Percentiles rank a stretch among this genome's conserved stretches.
Evolutionary conservation across 257 asterid species (phyloP).

Genomic region (Nicotiana otophora): DNA sequence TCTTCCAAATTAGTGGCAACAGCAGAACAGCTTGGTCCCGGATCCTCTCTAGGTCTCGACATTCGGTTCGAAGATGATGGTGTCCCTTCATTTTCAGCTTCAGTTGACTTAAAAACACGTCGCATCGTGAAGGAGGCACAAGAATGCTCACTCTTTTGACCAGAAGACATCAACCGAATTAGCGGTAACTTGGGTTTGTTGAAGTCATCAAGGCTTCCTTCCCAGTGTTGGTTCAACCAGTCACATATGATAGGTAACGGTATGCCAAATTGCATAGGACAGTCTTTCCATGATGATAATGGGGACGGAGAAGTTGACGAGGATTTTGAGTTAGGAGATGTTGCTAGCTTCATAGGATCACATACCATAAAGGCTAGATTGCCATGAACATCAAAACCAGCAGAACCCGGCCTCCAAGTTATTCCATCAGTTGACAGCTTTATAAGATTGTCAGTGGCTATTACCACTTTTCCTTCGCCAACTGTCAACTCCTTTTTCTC

Average conservation of each 20-base stretch:
- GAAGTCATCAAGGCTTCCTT: conserved; percentile 88
- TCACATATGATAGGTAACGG: conserved; percentile 88
- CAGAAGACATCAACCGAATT: conserved; percentile 82
- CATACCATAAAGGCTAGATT: conserved; percentile 97
- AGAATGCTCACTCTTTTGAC: conserved; percentile 89
- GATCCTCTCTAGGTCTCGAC: conserved; percentile 38
- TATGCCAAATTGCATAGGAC: conserved; percentile 82
- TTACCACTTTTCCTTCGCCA: conserved; percentile 90
- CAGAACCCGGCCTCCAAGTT: conserved; percentile 90
- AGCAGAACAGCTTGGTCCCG: conserved; percentile 39
- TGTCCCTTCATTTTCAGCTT: conserved; percentile 53
- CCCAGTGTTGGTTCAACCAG: conserved; percentile 97
- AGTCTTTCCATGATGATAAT: conserved; percentile 70
- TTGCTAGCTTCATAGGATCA: conserved; percentile 98
- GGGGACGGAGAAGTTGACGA: conserved; percentile 83
- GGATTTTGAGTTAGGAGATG: conserved; percentile 79
- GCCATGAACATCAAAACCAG: conserved; percentile 89
- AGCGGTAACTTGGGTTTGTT: conserved; percentile 82
- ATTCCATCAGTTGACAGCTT: conserved; percentile 82
- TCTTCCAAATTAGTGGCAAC: conserved; percentile 33
- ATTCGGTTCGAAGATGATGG: conserved; percentile 41
- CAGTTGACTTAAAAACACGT: conserved; percentile 66
- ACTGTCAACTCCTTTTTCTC: conserved; percentile 68
- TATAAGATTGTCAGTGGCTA: conserved; percentile 95
- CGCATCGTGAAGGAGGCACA: conserved; percentile 93